A percentile compares a stretch with the other conserved stretches of the same genome.
Conservation (phyloP, 2,329 filamentous ascomycete species). For the Pseudocercospora musae region DNA sequence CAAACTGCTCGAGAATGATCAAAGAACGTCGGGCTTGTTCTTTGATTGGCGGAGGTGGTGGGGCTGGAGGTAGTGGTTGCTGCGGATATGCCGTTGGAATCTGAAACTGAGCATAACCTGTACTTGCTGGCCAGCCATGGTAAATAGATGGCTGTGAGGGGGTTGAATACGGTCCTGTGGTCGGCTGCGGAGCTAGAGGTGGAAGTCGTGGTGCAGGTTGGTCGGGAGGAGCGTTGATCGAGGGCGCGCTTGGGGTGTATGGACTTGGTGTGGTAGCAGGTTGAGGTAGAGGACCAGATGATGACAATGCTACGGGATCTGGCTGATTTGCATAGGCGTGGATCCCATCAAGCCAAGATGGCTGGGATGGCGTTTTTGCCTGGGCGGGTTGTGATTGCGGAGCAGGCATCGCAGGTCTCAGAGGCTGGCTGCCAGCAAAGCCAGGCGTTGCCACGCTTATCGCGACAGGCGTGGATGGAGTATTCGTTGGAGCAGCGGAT, state of each 20-base stretch:
- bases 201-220: conserved; percentile 3
- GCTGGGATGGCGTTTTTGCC: conserved; percentile 8
- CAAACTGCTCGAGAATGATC: conserved; percentile 35
- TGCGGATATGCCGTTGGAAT: conserved; percentile 20
- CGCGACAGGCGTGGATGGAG: not conserved
- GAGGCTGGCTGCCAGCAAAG: conserved; percentile 12
- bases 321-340: conserved; percentile 40
- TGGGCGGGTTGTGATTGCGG: conserved; percentile 12
- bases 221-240: conserved; percentile 12
- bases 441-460: conserved; percentile 13
- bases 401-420: not conserved
- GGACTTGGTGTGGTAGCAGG: not conserved
- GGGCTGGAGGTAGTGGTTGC: conserved; percentile 18
- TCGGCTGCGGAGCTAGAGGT: conserved; percentile 14
- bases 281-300: conserved; percentile 7
- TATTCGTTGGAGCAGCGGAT: conserved; percentile 5
- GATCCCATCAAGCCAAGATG: conserved; percentile 44
- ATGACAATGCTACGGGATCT: conserved; percentile 22
- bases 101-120: conserved; percentile 15
- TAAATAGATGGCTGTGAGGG: conserved; percentile 9
- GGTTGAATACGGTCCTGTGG: conserved; percentile 1
- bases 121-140: conserved; percentile 21
- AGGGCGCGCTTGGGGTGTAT: conserved; percentile 21
- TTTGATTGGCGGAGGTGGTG: conserved; percentile 27
- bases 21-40: conserved; percentile 36